phyloP scores from a whole-genome alignment of 2,329 filamentous ascomycete species.

The Talaromyces islandicus region DNA sequence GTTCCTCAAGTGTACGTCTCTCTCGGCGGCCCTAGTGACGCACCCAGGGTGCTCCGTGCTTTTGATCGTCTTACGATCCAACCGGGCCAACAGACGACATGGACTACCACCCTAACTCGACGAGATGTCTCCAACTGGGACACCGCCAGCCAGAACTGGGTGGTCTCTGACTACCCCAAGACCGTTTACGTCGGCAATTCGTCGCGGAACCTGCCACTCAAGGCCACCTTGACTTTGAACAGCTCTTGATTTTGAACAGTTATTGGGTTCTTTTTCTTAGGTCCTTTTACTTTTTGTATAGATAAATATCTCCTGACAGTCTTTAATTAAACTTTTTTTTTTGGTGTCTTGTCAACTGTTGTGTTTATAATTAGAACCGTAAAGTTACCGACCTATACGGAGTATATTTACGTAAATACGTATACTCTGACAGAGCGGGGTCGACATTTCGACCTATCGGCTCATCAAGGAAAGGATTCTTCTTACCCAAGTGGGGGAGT shows the following conservation, averaged over 20 bases:
- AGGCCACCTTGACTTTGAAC: slow-evolving; percentile 23
- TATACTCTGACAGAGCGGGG: no score
- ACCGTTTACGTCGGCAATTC: slow-evolving; percentile 56
- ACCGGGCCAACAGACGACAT: slow-evolving; percentile 61
- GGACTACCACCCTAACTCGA: slow-evolving; percentile 64
- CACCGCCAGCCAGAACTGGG: slow-evolving; percentile 72
- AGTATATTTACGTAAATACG: no score
- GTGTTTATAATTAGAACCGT: no score
- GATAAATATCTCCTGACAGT: not conserved
- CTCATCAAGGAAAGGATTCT: no score
- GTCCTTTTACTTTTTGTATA: slow-evolving; percentile 1
- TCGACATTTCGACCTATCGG: no score
- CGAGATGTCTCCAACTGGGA: slow-evolving; percentile 90
- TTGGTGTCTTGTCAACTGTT: not conserved
- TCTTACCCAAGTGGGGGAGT: no score
- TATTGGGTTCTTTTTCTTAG: not conserved
- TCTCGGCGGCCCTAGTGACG: slow-evolving; percentile 71
- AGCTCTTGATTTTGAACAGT: not conserved
- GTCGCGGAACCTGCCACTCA: slow-evolving; percentile 51
- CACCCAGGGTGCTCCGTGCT: slow-evolving; percentile 61
- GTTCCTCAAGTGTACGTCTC: slow-evolving; percentile 63
- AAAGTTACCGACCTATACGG: no score
- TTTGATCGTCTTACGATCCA: slow-evolving; percentile 73
- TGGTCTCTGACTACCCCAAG: slow-evolving; percentile 53
- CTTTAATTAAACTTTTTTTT: not conserved